Base-by-base conservation (phyloP, 306 rosid genomes). In the Delonix regia region DNA sequence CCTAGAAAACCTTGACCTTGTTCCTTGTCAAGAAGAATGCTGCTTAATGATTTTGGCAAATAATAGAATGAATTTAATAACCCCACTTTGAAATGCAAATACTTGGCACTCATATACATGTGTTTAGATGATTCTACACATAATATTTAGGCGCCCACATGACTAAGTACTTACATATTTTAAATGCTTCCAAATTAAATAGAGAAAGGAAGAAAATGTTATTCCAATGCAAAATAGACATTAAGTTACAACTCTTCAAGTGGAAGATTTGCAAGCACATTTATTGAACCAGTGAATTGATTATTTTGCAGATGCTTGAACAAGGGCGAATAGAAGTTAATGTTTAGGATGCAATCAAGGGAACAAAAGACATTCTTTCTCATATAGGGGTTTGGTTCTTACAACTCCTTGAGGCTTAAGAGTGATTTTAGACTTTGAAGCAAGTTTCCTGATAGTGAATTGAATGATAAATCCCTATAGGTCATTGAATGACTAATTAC, bases 401-500 rank as follows among this genome's bases (percentile, higher is more conserved):
- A 94, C 99, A 94, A 84, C 73, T 80, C 83, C 49, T 42, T 81
- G 84, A 94, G 97, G 87, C 85, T 86, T 49, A 81, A 83, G 73
- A 88, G 90, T 21, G 93, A 87, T 83, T 78, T 81, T 24, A 94
- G 80, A 89, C 93, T 92, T 83, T 79, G 97, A 77, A 97, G 98
- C 79, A 94, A 86, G 75, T 83, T 74, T 38, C 93, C 99, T 27
- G 97, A 92, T 49, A 94, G 60, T 73, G 92, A 83, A 79, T 94
- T 94, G 87, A 11, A 77, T 4, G 99, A 94, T 16, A 94, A 82
- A 87, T 94, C 97, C 89, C 99, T 94, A 86, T 60, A 80, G 39
- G 74, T 47, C 73, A 83, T 78, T 82, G 81, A 49, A 15, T 27
- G 44, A 45, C 41, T 42, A 71, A 64, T 18, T 12, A 76, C 47